A percentile compares a stretch with the other conserved stretches of the same genome.
phyloP scores from a whole-genome alignment of 345 rosid species.

The Eucalyptus erythrocorys region DNA sequence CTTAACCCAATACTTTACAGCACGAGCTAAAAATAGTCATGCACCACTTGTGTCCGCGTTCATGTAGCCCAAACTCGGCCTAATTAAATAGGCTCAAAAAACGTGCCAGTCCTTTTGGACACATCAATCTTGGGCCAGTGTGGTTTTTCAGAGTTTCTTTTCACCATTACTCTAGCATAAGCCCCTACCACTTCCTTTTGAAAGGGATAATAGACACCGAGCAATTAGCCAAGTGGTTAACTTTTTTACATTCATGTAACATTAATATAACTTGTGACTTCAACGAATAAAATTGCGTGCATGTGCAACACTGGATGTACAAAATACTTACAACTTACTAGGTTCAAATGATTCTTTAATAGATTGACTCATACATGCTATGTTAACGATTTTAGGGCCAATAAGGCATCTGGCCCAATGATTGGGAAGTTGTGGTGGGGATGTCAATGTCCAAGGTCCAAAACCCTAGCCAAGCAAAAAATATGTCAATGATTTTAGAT shows the following conservation, averaged over 20 bases:
- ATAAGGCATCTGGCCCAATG: background rate
- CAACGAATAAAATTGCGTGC: background rate
- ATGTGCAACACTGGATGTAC: background rate
- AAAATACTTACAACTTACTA: background rate
- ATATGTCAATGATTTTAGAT: background rate
- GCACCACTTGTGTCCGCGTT: too few species aligned
- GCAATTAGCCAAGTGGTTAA: background rate
- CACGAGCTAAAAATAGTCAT: too few species aligned
- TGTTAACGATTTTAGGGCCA: background rate
- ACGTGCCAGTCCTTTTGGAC: background rate
- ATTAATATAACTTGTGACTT: background rate
- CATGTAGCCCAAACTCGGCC: background rate
- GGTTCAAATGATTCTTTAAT: background rate
- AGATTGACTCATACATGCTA: background rate
- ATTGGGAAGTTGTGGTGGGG: background rate
- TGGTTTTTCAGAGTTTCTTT: background rate
- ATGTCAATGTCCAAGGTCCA: background rate
- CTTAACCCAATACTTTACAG: too few species aligned
- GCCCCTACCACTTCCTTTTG: background rate
- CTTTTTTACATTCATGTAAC: background rate
- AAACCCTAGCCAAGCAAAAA: background rate
- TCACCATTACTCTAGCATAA: background rate
- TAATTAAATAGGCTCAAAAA: background rate
- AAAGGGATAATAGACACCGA: background rate
- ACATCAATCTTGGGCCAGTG: background rate